Evolutionary conservation across 768 basidiomycete species (phyloP), one percentile per base, ranked within the genome.

Genomic region (Naematelia aurantialba): DNA sequence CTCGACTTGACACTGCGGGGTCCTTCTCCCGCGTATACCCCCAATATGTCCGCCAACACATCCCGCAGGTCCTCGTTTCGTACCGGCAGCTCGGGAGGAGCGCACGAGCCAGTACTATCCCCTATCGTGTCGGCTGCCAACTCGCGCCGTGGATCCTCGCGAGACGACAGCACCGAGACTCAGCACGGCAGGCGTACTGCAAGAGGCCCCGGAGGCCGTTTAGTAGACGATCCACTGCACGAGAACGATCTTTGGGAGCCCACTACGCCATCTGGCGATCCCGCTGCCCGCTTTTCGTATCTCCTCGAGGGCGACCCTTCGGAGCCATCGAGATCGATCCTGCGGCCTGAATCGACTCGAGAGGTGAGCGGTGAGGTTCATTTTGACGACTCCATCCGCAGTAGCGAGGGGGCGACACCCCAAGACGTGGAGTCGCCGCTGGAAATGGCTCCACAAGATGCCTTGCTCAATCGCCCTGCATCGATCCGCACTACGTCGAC

Each of bases 11-110:
- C 13, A 44, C 34, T 39, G 10, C 49, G 26, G 55, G 75, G 69
- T 12, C 75, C 75, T 17, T 73, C 73, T 14, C 75, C 75, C 13
- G 75, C 75, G 10, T 76, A 76, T 45, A 75, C 73, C 4, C 70
- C 70, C n/a, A 47, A 45, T 10, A 52, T 59, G 2, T 21, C 49
- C 22, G 45, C 42, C 61, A 21, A 1, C 34, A 46, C 17, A 22
- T 55, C 31, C 22, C 31, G 19, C 2, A 55, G 11, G 4, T 30
- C 60, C 11, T 34, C 30, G 49, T 14, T 31, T 34, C 53, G 57
- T 19, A 34, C 24, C 27, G 19, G 49, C 47, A 34, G 29, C 45
- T 27, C 61, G 31, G 8, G 26, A 8, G 8, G 44, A 1, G 48
- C 61, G 17, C 64, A 53, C 12, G 63, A 68, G 56, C 53, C 58